A percentile compares a stretch with the other conserved stretches of the same genome.
These are phyloP conservation scores for Obelidium mucronatum DNA, from an alignment of 192 early-diverging fungal species.

Conservation along the genomic window DNA sequence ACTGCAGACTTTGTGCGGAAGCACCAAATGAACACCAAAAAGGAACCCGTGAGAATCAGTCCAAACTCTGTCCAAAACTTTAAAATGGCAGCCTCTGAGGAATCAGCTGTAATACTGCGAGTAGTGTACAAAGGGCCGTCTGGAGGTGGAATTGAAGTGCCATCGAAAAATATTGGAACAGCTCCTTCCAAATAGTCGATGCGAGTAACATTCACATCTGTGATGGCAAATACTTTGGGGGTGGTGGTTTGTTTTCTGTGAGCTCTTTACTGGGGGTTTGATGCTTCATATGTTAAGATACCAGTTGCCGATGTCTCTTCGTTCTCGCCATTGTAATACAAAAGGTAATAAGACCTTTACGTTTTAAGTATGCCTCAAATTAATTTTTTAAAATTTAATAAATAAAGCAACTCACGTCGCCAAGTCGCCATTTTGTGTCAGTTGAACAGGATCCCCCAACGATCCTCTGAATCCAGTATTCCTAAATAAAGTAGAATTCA, in stretches of 20 bases:
- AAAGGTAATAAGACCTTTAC: not conserved
- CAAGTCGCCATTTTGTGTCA: not conserved
- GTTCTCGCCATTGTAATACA: not conserved
- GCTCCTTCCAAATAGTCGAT: not conserved
- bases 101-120: not conserved
- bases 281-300: too few relatives aligned
- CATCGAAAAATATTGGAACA: not conserved
- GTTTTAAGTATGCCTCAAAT: too few relatives aligned
- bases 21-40: not conserved
- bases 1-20: not conserved
- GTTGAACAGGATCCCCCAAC: not conserved
- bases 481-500: not conserved
- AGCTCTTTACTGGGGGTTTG: too few relatives aligned
- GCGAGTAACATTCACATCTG: not conserved
- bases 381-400: not conserved
- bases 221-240: not conserved
- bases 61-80: not conserved
- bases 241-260: too few relatives aligned
- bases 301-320: too few relatives aligned
- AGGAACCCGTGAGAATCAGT: not conserved
- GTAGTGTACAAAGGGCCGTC: not conserved
- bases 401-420: not conserved
- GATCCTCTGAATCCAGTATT: not conserved
- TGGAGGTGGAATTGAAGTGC: not conserved
- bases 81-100: not conserved